Base-by-base conservation (phyloP, 352 stramenopile genomes). In the Phytophthora podocarpi region DNA sequence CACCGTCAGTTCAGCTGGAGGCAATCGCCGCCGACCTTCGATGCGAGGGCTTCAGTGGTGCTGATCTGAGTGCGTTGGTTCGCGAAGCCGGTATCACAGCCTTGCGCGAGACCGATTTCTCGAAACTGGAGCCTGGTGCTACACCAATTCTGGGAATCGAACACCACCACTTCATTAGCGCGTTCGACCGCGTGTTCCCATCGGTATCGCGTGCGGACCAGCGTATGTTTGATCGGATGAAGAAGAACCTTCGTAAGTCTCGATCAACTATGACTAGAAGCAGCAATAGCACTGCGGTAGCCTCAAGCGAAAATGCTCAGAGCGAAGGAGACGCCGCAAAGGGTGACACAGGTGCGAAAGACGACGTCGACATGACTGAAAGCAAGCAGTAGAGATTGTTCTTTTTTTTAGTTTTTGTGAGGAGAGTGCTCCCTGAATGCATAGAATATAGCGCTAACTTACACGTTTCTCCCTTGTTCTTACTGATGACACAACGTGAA, bases 41-140 rank as follows among this genome's bases (percentile, higher is more conserved):
- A n/a, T 93, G 89, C 47, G 89, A 97, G 16, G 88, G 97, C 24
- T 99, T 99, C 74, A 98, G 85, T 74, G 98, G 98, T 43, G 98
- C 98, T 2, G 98, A 99, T 76, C 86, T 99, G 32, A 95, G 95
- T 36, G 97, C 96, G 3, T 77, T 99, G 27, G 86, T 99, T 31
- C 88, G 97, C 18, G 97, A 99, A 72, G 97, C 98, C 3, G 96
- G 97, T 21, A 86, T 99, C 46, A 87, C 96, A 0, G 96, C 98
- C 2, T 74, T 99, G 40, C 80, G 86, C 1, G 80, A 88, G 46
- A 76, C 81, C 0, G 73, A 89, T 50, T 64, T 87, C 46, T 69
- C 80, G 12, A 64, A 51, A 20, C 4, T 66, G 2, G 70, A 76
- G 4, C 48, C 47, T 35, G 66, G 65, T 2, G 58, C 63, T n/a